Evolutionary conservation across 2,329 filamentous ascomycete genomes (phyloP).

Genomic region (Phyllosticta capitalensis): DNA sequence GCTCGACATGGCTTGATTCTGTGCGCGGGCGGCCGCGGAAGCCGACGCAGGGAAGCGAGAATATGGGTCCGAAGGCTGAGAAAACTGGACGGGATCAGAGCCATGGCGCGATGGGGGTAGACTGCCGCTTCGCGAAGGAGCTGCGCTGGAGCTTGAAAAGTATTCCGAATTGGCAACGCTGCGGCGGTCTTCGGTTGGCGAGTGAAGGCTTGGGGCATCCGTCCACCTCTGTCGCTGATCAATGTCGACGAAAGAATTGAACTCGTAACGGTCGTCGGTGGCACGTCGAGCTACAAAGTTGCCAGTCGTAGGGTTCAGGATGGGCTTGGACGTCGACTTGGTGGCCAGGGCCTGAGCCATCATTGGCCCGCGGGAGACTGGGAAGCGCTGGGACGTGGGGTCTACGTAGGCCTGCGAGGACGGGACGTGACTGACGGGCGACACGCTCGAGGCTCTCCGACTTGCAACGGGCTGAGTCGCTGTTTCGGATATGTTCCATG

Average conservation of each 20-base stretch:
- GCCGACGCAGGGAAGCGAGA: conserved; percentile 25
- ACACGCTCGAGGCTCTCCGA: conserved; percentile 27
- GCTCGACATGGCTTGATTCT: conserved; percentile 38
- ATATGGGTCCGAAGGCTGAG: conserved; percentile 21
- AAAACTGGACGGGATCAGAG: conserved; percentile 29
- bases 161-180: conserved; percentile 34
- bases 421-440: conserved; percentile 24
- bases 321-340: conserved; percentile 20
- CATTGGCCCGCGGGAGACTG: conserved; percentile 17
- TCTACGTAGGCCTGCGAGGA: conserved; percentile 24
- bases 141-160: conserved; percentile 34
- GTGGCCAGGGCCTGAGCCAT: conserved; percentile 18
- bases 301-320: conserved; percentile 23
- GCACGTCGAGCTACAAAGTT: conserved; percentile 24
- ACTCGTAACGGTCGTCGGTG: conserved; percentile 24
- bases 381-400: conserved; percentile 18
- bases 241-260: conserved; percentile 21
- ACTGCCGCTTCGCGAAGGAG: conserved; percentile 45
- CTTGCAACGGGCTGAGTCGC: conserved; percentile 18
- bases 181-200: conserved; percentile 34
- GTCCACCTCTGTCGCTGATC: conserved; percentile 26
- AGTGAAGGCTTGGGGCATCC: conserved; percentile 27
- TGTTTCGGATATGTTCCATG: conserved; percentile 49
- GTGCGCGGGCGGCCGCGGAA: conserved; percentile 37
- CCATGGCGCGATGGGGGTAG: conserved; percentile 48